These are phyloP conservation scores for Theobroma grandiflorum DNA, from an alignment of 441 rosid species.

Conservation along the genomic window DNA sequence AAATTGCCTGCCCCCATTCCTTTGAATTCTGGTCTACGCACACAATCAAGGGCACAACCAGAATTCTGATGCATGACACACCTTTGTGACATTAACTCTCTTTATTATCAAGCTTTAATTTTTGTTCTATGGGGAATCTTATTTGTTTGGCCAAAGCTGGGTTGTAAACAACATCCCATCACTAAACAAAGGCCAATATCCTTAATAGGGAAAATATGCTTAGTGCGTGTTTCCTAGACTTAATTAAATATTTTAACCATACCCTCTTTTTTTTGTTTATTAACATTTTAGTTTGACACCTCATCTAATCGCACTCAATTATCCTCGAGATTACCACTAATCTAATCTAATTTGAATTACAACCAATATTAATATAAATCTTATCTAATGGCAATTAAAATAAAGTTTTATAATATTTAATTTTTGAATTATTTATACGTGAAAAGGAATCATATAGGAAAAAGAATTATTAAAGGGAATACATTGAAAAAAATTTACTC, in stretches of 20 bases:
- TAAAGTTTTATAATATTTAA: background rate
- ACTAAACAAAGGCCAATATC: background rate
- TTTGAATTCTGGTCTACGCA: constrained; percentile 25
- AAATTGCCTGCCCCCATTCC: constrained; percentile 14
- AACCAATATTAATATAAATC: background rate
- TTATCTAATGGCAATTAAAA: background rate
- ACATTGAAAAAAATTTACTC: too few species aligned
- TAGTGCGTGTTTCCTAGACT: background rate
- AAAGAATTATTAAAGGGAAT: constrained; percentile 4
- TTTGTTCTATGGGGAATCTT: constrained; percentile 8
- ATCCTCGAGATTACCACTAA: background rate
- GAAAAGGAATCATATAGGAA: constrained; percentile 17
- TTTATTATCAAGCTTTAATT: background rate
- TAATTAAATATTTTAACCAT: background rate
- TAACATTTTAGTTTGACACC: background rate
- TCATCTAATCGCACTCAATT: background rate
- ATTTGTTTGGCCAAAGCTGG: background rate
- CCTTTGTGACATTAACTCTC: constrained; percentile 15
- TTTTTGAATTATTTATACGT: background rate
- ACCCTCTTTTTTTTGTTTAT: background rate
- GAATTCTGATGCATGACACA: background rate
- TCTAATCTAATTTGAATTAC: constrained; percentile 17
- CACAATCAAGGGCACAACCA: constrained; percentile 15
- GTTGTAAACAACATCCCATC: background rate
- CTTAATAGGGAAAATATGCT: background rate